A percentile compares a stretch with the other conserved stretches of the same genome.
phyloP scores from a whole-genome alignment of 2,329 filamentous ascomycete species.

The Cytospora paraplurivora region DNA sequence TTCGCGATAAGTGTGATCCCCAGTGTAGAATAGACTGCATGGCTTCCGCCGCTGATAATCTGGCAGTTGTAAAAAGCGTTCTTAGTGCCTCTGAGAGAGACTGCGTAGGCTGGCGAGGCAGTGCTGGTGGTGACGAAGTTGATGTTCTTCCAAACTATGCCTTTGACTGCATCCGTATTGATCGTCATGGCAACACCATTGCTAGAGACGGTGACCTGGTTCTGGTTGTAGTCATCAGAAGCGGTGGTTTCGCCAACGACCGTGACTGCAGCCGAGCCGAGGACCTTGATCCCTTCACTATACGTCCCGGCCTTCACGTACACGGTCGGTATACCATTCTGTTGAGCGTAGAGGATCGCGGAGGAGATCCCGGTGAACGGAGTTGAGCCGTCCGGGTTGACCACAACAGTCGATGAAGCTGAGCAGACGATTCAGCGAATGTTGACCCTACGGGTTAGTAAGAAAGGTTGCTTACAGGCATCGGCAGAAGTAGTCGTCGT shows the following conservation, averaged over 20 bases:
- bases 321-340: conserved; percentile 45
- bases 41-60: conserved; percentile 42
- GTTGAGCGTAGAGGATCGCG: conserved; percentile 47
- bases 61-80: conserved; percentile 49
- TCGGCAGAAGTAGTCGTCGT: neutral
- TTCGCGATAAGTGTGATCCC: conserved; percentile 45
- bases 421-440: neutral
- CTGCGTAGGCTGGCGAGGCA: conserved; percentile 34
- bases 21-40: conserved; percentile 28
- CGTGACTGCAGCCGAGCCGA: conserved; percentile 45
- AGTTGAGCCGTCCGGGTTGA: conserved; percentile 46
- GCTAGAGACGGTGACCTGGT: conserved; percentile 41
- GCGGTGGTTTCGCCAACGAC: conserved; percentile 41
- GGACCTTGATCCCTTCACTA: conserved; percentile 44
- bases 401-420: conserved; percentile 40
- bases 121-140: conserved; percentile 42
- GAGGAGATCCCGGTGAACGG: conserved; percentile 49
- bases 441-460: neutral
- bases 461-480: neutral
- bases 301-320: conserved; percentile 49
- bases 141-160: conserved; percentile 42
- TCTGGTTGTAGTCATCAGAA: conserved; percentile 39
- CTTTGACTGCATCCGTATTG: conserved; percentile 37
- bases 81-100: conserved; percentile 42
- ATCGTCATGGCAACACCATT: conserved; percentile 34